phyloP scores from a whole-genome alignment of 2,329 filamentous ascomycete genomes.

The Leptoxyphium fumago region DNA sequence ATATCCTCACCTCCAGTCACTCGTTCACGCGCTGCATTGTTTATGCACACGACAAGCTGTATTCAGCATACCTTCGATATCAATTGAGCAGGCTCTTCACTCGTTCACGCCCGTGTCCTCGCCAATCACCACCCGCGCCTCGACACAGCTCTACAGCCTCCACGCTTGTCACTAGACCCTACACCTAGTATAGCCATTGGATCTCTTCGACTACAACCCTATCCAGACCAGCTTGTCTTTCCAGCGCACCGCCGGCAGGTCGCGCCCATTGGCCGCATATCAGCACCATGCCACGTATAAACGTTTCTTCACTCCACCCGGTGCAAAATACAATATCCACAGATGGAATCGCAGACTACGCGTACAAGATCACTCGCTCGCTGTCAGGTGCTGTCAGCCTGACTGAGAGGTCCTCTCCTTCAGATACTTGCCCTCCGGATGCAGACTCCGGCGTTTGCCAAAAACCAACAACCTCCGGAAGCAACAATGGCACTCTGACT shows the following conservation, averaged over 20 bases:
- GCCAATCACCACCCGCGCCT: neutral
- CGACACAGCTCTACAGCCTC: neutral
- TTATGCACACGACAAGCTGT: neutral
- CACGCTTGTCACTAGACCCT: neutral
- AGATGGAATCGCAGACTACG: neutral
- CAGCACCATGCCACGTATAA: neutral
- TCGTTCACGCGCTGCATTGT: neutral
- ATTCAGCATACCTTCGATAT: neutral
- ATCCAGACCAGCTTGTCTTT: neutral
- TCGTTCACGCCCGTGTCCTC: neutral
- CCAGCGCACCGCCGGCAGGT: neutral
- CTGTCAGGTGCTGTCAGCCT: constrained; percentile 1
- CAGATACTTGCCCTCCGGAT: constrained; percentile 12
- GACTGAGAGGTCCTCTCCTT: constrained; percentile 4
- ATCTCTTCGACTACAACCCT: neutral
- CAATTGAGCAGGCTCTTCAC: neutral
- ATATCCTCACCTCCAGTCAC: neutral
- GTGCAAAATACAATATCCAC: neutral
- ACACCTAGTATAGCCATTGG: neutral
- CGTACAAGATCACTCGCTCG: neutral
- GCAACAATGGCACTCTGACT: constrained; percentile 15
- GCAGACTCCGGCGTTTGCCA: constrained; percentile 13
- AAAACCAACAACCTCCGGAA: constrained; percentile 13
- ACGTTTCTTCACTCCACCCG: neutral
- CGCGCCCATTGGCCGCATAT: neutral